Percentiles rank a stretch among this genome's conserved stretches.
phyloP scores from a whole-genome alignment of 1,139 yeast genomes.

The Candida smagusa region DNA sequence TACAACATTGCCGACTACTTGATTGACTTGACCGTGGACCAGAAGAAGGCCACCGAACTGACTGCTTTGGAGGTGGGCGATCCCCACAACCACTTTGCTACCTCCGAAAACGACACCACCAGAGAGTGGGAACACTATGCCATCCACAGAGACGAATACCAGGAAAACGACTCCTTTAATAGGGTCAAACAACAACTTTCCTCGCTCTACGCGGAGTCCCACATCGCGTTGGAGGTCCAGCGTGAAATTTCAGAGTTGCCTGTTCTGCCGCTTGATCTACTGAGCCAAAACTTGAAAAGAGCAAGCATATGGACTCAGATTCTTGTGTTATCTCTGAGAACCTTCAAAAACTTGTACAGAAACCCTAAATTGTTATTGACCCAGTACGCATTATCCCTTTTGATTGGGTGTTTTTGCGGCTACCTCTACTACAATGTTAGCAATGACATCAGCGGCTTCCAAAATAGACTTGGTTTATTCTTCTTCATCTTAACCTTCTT shows the following conservation, averaged over 20 bases:
- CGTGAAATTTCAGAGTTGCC: conserved; percentile 44
- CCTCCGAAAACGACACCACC: conserved; percentile 53
- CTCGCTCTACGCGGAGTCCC: conserved; percentile 47
- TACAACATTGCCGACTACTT: conserved; percentile 92
- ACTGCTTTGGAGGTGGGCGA: conserved; percentile 22
- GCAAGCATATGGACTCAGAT: conserved; percentile 67
- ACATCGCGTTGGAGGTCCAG: conserved; percentile 44
- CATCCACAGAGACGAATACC: conserved; percentile 72
- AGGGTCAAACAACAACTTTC: conserved; percentile 36
- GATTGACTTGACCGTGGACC: conserved; percentile 82
- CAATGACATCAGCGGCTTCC: conserved; percentile 93
- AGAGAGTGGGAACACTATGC: conserved; percentile 90
- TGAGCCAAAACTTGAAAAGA: conserved; percentile 34
- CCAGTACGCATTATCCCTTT: conserved; percentile 73
- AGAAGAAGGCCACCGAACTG: conserved; percentile 26
- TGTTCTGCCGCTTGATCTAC: conserved; percentile 31
- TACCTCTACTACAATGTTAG: conserved; percentile 75
- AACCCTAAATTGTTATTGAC: conserved; percentile 83
- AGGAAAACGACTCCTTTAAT: conserved; percentile 11
- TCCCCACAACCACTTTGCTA: conserved; percentile 37
- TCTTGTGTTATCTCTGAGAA: conserved; percentile 70
- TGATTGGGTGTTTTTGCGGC: conserved; percentile 84
- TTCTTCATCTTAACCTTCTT: conserved; percentile 86
- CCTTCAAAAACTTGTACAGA: conserved; percentile 88
- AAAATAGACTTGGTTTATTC: conserved; percentile 88